Conservation (phyloP, 192 early-diverging fungal species). For the Coemansia sp. region DNA sequence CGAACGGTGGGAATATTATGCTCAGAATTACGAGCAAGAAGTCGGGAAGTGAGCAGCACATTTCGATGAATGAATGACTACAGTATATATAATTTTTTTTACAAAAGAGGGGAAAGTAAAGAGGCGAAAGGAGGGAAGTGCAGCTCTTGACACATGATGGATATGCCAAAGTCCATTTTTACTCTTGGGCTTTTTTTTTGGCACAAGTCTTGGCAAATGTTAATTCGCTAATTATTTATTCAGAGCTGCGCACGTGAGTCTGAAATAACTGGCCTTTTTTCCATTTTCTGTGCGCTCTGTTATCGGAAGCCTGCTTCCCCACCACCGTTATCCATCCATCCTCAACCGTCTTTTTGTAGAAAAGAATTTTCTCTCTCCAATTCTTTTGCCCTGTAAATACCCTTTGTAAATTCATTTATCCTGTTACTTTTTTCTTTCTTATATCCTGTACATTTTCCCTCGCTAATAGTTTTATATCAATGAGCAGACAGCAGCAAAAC, state of each 20-base stretch:
- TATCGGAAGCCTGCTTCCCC: too few relatives aligned
- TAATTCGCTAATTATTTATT: too few relatives aligned
- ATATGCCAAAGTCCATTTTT: too few relatives aligned
- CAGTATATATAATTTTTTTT: constrained; percentile 5
- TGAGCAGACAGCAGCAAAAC: background rate
- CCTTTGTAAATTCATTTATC: background rate
- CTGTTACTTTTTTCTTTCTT: background rate
- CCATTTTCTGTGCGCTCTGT: too few relatives aligned
- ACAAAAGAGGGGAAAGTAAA: background rate
- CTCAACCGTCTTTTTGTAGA: background rate
- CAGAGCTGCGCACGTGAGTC: too few relatives aligned
- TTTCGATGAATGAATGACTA: constrained; percentile 1
- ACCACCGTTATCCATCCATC: too few relatives aligned
- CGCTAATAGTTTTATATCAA: background rate
- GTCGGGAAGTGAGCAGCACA: constrained; percentile 52
- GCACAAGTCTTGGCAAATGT: too few relatives aligned
- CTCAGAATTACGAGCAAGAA: constrained; percentile 49
- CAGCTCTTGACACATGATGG: too few relatives aligned
- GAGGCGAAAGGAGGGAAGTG: constrained; percentile 1
- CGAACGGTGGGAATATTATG: constrained; percentile 65
- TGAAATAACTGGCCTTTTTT: too few relatives aligned
- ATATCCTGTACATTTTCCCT: background rate
- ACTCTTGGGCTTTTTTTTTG: too few relatives aligned
- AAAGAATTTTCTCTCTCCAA: background rate
- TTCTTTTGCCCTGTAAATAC: background rate